Evolutionary conservation across 768 basidiomycete genomes (phyloP), one percentile per base, ranked within the genome.

Genomic region (Suillus subluteus): DNA sequence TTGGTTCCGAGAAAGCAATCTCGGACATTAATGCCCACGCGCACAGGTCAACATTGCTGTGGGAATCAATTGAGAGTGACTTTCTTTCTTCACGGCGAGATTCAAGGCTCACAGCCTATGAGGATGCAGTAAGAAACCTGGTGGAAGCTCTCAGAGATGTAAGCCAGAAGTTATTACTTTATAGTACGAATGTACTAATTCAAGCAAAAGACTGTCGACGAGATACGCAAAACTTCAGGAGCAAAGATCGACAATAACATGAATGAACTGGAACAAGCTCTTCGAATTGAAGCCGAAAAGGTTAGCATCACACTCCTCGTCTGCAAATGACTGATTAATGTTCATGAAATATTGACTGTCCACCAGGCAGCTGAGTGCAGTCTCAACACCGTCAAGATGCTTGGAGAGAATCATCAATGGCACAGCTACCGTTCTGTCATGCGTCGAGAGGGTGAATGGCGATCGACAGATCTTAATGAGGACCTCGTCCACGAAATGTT

Each of bases 391-490:
- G 35, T 56, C 32, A 56, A 56, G 55, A 35, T 9, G 11, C 55
- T 56, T 0, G 55, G 55, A 56, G 32, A 56, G 18, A 21, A 35
- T 21, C 5, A n/a, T 12, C 32, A 12, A 56, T 56, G 55, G 55
- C 21, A 21, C 55, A 56, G 55, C 55, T 56, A 56, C 21, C 55
- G 55, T 12, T 2, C 55, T 21, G 32, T 56, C 11, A 56, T 56
- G 55, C 55, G 32, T 18, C 32, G 32, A 56, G 32, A 56, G 32
- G 55, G 55, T 35, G 55, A 56, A 56, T 56, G 55, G 55, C 55
- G 55, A 21, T 56, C 21, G 11, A 30, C 26, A 7, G 55, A 56
- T 35, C 32, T 56, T 9, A 56, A 56, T 5, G 55, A 56, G 21
- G 55, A 56, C 32, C 55, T 56, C 6, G 18, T 18, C 9, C 55